Evolutionary conservation across 2,329 filamentous ascomycete species (phyloP).

Genomic region (Colletotrichum plurivorum): DNA sequence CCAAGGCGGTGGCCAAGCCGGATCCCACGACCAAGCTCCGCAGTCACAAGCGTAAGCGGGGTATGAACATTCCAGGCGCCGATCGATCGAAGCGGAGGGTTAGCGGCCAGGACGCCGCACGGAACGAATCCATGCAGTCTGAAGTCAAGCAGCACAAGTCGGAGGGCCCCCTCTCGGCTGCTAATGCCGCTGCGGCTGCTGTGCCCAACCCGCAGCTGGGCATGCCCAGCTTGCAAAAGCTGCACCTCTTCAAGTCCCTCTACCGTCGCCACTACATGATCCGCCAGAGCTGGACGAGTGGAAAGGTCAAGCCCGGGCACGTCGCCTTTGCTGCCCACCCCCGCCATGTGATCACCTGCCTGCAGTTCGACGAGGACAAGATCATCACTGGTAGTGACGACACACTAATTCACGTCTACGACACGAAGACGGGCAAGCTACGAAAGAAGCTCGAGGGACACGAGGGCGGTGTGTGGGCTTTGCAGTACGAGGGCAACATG

Average conservation of each 20-base stretch:
- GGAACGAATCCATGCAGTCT: slow-evolving; percentile 57
- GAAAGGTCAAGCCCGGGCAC: slow-evolving; percentile 86
- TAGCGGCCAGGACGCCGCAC: slow-evolving; percentile 61
- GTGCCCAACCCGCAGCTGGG: slow-evolving; percentile 88
- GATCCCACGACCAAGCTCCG: slow-evolving; percentile 61
- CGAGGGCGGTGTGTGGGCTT: slow-evolving; percentile 96
- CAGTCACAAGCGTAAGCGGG: slow-evolving; percentile 70
- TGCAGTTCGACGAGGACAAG: slow-evolving; percentile 98
- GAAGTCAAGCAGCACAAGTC: slow-evolving; percentile 69
- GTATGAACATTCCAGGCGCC: slow-evolving; percentile 59
- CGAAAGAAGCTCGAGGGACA: slow-evolving; percentile 90
- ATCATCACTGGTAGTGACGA: slow-evolving; percentile 98
- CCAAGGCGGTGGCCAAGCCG: slow-evolving; percentile 55
- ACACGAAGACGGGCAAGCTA: slow-evolving; percentile 92
- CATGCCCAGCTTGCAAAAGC: slow-evolving; percentile 80
- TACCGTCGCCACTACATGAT: slow-evolving; percentile 95
- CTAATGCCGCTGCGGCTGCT: slow-evolving; percentile 85
- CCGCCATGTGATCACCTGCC: slow-evolving; percentile 95
- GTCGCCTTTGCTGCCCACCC: slow-evolving; percentile 97
- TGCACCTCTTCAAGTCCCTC: slow-evolving; percentile 96
- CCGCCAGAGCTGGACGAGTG: slow-evolving; percentile 91
- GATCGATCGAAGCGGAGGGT: slow-evolving; percentile 70
- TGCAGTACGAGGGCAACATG: slow-evolving; percentile 96
- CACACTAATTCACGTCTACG: slow-evolving; percentile 97
- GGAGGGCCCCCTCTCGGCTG: slow-evolving; percentile 89